Evolutionary conservation across 352 stramenopile genomes (phyloP).

Genomic region (Plasmopara halstedii): DNA sequence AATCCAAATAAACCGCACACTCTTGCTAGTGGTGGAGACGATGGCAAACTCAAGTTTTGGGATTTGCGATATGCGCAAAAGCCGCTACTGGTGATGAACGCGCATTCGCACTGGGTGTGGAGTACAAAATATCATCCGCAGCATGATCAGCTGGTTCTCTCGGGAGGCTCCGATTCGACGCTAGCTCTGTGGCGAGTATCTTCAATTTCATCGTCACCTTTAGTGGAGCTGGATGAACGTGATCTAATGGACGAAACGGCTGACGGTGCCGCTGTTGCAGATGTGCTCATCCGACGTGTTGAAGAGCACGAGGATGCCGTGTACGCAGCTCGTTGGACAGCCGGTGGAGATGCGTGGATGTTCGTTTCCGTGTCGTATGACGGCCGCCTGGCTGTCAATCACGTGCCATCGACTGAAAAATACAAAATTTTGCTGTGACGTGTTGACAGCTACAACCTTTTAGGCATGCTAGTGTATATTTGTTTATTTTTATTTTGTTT

Average conservation of each 20-base stretch:
- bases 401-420: conserved; percentile 98
- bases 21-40: conserved; percentile 88
- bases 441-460: neutral
- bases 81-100: conserved; percentile 80
- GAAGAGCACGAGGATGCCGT: conserved; percentile 95
- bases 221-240: conserved; percentile 90
- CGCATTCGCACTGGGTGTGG: conserved; percentile 92
- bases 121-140: conserved; percentile 95
- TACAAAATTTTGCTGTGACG: conserved; percentile 97
- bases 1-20: conserved; percentile 97
- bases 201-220: conserved; percentile 93
- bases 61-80: conserved; percentile 83
- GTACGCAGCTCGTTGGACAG: conserved; percentile 88
- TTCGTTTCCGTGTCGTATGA: conserved; percentile 95
- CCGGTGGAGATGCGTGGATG: conserved; percentile 92
- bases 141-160: conserved; percentile 96
- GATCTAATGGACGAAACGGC: conserved; percentile 61
- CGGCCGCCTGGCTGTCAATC: conserved; percentile 91
- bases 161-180: conserved; percentile 87
- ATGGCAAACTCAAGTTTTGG: conserved; percentile 97
- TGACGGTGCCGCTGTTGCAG: conserved; percentile 43
- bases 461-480: conserved; percentile 14
- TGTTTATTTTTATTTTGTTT: conserved; percentile 24
- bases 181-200: conserved; percentile 95
- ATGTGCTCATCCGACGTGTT: conserved; percentile 78